Base-by-base conservation (phyloP, 139 green algal genomes). In the Eudorina sp. region DNA sequence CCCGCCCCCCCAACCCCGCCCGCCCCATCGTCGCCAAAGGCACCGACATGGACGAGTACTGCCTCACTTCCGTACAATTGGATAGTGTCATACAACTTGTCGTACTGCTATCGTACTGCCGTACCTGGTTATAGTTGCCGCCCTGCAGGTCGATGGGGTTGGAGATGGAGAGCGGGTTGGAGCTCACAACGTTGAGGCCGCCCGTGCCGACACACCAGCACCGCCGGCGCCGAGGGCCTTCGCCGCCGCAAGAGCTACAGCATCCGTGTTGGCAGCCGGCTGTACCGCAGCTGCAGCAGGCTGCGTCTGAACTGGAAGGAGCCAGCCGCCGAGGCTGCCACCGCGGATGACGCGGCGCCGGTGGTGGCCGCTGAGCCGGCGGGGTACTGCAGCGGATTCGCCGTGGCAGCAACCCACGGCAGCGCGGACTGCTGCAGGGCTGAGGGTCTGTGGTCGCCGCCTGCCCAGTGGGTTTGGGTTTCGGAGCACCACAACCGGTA, bases 41-140 rank as follows among this genome's bases (percentile, higher is more conserved):
- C n/a, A n/a, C n/a, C n/a, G n/a, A n/a, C n/a, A n/a, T n/a, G n/a
- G n/a, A n/a, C n/a, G n/a, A n/a, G n/a, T n/a, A n/a, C n/a, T n/a
- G n/a, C n/a, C n/a, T n/a, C n/a, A n/a, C n/a, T n/a, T n/a, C n/a
- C n/a, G n/a, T n/a, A n/a, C n/a, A n/a, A n/a, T n/a, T n/a, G n/a
- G n/a, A n/a, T n/a, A n/a, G n/a, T n/a, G n/a, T n/a, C n/a, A n/a
- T n/a, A n/a, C n/a, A n/a, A n/a, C n/a, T n/a, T n/a, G n/a, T n/a
- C n/a, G n/a, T n/a, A n/a, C n/a, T n/a, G n/a, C n/a, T n/a, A n/a
- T n/a, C n/a, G n/a, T n/a, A n/a, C n/a, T n/a, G n/a, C n/a, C 62
- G 62, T 43, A 62, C 45, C 29, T 64, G 9, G 51, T 89, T 89
- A 34, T 78, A 84, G 53, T 84, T 84, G 1, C 77, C 77, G 2